phyloP scores from a whole-genome alignment of 2,329 filamentous ascomycete genomes.

The Microsporum ferrugineum region DNA sequence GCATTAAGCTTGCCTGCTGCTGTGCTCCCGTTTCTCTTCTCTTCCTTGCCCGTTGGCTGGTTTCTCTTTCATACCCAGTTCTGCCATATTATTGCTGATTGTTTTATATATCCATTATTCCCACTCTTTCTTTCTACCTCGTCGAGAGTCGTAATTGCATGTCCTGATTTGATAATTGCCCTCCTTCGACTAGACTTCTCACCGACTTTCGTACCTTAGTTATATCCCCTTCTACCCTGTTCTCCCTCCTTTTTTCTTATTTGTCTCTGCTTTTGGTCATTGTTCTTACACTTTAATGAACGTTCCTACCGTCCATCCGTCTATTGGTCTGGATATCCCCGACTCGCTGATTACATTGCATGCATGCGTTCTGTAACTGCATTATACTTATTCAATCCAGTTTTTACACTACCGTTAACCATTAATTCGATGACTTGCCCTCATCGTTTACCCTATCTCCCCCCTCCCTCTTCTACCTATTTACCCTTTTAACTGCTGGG shows the following conservation, averaged over 20 bases:
- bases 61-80: neutral
- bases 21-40: neutral
- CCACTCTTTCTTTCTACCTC: neutral
- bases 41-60: neutral
- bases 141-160: neutral
- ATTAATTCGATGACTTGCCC: neutral
- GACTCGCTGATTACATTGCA: neutral
- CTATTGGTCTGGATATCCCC: neutral
- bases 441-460: neutral
- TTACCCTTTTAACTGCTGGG: neutral
- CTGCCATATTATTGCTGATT: neutral
- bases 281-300: neutral
- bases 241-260: neutral
- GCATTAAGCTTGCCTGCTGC: neutral
- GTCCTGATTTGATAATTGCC: neutral
- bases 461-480: neutral
- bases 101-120: neutral
- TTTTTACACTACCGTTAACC: neutral
- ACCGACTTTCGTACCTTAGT: neutral
- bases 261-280: neutral
- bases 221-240: neutral
- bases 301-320: neutral
- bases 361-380: neutral
- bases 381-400: slow-evolving; percentile 3
- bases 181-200: neutral